Evolutionary conservation across 768 basidiomycete species (phyloP), one percentile per base, ranked within the genome.

Genomic region (Lactifluus echinatus): DNA sequence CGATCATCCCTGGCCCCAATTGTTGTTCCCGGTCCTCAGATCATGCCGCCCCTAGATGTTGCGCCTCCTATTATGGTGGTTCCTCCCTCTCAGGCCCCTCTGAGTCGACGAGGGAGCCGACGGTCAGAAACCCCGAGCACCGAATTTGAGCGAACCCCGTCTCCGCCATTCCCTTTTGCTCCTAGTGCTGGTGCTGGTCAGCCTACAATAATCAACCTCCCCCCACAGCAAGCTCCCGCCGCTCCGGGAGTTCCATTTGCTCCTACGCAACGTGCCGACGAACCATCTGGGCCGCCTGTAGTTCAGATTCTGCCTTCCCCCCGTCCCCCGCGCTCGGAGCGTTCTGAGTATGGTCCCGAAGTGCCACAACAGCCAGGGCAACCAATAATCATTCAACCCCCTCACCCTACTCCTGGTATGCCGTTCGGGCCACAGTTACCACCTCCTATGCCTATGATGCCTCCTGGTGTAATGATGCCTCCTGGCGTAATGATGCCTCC

Each of bases 311-410:
- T 39, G 8, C 34, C 7, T 8, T 23, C 53, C 7, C 42, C 47
- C 12, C 51, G 8, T 1, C 19, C 19, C 14, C 21, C 17, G 17
- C 26, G 29, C 21, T 43, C 40, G 36, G 47, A 40, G 5, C 40
- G 11, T 26, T 43, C 57, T 31, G 52, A 55, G 1, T 54, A 43
- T 54, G 57, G 51, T 26, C 46, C 28, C 11, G 56, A 43, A 24
- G 2, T 3, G 1, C 57, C 29, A 8, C 46, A 48, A 19, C 40
- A 33, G 23, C 24, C 12, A 2, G 55, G 47, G 12, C 39, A 6
- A n/a, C 53, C 58, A 21, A 55, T 55, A 55, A 59, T 59, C 33
- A 50, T 59, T 2, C 58, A 54, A 2, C 53, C 53, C 21, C 45
- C 53, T 40, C 6, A 6, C 8, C 36, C 46, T 10, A 46, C 47